Evolutionary conservation across 1,284 basidiomycete species (phyloP).

Genomic region (Cryptococcus amylolentus): DNA sequence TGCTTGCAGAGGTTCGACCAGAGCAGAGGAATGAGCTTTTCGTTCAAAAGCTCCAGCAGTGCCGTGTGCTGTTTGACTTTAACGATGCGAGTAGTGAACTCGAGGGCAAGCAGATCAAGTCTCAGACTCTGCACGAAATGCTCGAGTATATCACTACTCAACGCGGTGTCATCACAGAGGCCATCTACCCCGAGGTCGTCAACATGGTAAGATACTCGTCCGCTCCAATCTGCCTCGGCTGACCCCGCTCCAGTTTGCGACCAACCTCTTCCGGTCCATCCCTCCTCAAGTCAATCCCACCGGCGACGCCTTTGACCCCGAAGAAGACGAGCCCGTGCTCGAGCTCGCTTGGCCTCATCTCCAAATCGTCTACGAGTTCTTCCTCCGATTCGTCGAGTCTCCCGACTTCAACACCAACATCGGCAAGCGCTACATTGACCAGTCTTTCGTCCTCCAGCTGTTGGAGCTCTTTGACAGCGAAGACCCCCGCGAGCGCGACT

Average conservation of each 20-base stretch:
- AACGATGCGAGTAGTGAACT: conserved; percentile 96
- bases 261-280: conserved; percentile 98
- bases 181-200: conserved; percentile 98
- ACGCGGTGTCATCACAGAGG: conserved; percentile 92
- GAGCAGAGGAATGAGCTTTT: conserved; percentile 88
- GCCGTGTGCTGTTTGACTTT: conserved; percentile 96
- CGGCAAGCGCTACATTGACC: conserved; percentile 97
- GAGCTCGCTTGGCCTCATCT: conserved; percentile 99
- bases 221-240: not conserved
- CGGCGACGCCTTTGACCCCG: conserved; percentile 97
- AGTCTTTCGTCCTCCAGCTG: conserved; percentile 90
- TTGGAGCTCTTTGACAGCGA: conserved; percentile 99
- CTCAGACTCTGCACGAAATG: conserved; percentile 96
- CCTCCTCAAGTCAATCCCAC: conserved; percentile 97
- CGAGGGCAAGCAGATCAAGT: conserved; percentile 97
- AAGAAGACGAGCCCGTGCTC: conserved; percentile 98
- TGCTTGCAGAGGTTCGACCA: conserved; percentile 72
- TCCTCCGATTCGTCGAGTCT: conserved; percentile 97
- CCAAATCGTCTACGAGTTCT: conserved; percentile 99
- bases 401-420: conserved; percentile 98
- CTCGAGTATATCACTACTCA: conserved; percentile 98
- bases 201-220: conserved; percentile 71
- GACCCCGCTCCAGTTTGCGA: conserved; percentile 66
- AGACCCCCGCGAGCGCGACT: conserved; percentile 97
- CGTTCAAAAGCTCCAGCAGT: conserved; percentile 91